Evolutionary conservation across 345 rosid species (phyloP).

Genomic region (Populus nigra): DNA sequence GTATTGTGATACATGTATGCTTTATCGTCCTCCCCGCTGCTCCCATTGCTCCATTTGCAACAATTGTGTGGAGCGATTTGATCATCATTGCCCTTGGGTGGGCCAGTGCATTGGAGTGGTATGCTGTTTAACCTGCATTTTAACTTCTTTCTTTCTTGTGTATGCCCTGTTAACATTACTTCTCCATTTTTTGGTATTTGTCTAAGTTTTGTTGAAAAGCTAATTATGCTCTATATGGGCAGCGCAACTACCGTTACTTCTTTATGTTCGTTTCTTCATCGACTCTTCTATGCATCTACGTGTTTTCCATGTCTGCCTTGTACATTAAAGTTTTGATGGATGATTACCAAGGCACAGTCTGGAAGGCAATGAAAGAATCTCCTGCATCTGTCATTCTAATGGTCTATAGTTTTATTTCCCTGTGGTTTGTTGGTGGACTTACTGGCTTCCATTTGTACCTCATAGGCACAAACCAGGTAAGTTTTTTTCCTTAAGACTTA

Average conservation of each 20-base stretch:
- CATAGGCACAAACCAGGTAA: slow-evolving; percentile 85
- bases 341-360: slow-evolving; percentile 57
- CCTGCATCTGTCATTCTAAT: slow-evolving; percentile 79
- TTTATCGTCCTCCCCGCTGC: slow-evolving; percentile 97
- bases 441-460: slow-evolving; percentile 93
- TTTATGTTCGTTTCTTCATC: slow-evolving; percentile 91
- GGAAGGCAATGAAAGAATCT: slow-evolving; percentile 88
- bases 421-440: slow-evolving; percentile 98
- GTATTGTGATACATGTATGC: slow-evolving; percentile 98
- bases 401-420: slow-evolving; percentile 74
- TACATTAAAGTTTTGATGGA: slow-evolving; percentile 86
- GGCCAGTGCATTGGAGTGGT: slow-evolving; percentile 99
- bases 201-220: neutral
- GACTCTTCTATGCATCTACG: slow-evolving; percentile 84
- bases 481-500: slow-evolving; percentile 14
- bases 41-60: slow-evolving; percentile 90
- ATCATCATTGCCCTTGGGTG: slow-evolving; percentile 99
- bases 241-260: slow-evolving; percentile 97
- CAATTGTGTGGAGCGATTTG: slow-evolving; percentile 95
- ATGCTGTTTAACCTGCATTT: slow-evolving; percentile 27
- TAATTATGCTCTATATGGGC: slow-evolving; percentile 27
- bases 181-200: neutral
- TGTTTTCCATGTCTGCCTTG: slow-evolving; percentile 75
- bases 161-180: neutral
- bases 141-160: neutral